Evolutionary conservation across 2,329 filamentous ascomycete genomes (phyloP), one percentile per base, ranked within the genome.

Genomic region (Capronia epimyces): DNA sequence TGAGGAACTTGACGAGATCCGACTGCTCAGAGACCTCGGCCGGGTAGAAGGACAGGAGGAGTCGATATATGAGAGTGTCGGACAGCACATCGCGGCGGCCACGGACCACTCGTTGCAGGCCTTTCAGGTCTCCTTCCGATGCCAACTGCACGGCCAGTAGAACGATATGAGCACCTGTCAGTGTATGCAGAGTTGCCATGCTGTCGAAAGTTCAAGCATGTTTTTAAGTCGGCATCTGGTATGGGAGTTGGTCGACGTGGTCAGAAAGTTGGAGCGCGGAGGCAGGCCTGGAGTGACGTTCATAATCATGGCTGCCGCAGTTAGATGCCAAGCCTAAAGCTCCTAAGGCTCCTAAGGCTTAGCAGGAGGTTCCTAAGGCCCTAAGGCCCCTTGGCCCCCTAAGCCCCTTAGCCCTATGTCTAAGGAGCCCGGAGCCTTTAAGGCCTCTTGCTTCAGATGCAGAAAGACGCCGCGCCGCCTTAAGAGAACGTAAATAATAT

Each of bases 11-110:
- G 13, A 47, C 31, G 8, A 55, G 44, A 12, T 34, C 9, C 1
- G 44, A 32, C 24, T 66, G 64, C 3, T 68, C 65, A 2, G 80
- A 78, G 18, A 78, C 74, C 56, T 73, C 77, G 62, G 82, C 79
- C 16, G 81, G 80, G n/a, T 83, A 71, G 60, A 77, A 83, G 49
- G 78, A 80, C 55, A 84, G 68, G 46, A 83, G 66, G 44, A 84
- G 78, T 53, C 77, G 76, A 53, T 83, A 71, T 46, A 80, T 64
- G 13, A 80, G 71, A 53, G 77, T 75, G 24, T 72, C 67, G 43
- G 82, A 70, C 50, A 72, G 66, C 52, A 65, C 70, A 58, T 74
- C 65, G 42, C 70, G 70, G 45, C 74, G 74, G 43, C 69, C 66
- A 37, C 74, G 68, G 53, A 75, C 74, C 56, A 84, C 66, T 55